Percentiles rank a stretch among this genome's conserved stretches.
These are phyloP conservation scores for Fusarium veterinarium DNA, from an alignment of 2,329 filamentous ascomycete species.

Conservation along the genomic window DNA sequence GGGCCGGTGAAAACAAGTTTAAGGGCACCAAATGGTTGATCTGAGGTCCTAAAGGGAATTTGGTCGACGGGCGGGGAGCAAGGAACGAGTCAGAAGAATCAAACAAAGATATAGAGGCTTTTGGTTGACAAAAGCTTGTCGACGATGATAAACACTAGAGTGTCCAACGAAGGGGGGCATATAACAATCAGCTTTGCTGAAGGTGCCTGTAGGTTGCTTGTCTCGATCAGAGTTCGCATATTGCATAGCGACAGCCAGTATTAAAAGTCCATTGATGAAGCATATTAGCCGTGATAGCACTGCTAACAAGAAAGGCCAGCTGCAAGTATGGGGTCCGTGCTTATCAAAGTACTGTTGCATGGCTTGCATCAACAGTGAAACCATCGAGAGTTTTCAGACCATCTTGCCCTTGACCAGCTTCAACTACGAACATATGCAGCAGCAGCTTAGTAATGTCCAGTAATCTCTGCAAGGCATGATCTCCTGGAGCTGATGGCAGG, in stretches of 20 bases:
- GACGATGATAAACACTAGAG: neutral
- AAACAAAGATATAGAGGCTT: slow-evolving; percentile 24
- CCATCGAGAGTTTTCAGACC: neutral
- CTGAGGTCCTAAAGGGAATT: slow-evolving; percentile 12
- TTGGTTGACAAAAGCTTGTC: neutral
- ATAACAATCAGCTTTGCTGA: neutral
- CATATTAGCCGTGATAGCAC: neutral
- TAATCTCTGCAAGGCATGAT: neutral
- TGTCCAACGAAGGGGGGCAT: no score
- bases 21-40: neutral
- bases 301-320: neutral
- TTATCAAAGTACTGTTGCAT: neutral
- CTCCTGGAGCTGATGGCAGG: neutral
- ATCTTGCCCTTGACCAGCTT: neutral
- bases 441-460: neutral
- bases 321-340: neutral
- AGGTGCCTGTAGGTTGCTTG: neutral
- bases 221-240: neutral
- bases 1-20: neutral
- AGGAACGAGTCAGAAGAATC: slow-evolving; percentile 27
- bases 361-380: neutral
- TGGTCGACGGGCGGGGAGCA: neutral
- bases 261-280: neutral
- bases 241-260: neutral
- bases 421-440: neutral